Base-by-base conservation (phyloP, 495 filamentous ascomycete species). In the Aspergillus cavernicola region DNA sequence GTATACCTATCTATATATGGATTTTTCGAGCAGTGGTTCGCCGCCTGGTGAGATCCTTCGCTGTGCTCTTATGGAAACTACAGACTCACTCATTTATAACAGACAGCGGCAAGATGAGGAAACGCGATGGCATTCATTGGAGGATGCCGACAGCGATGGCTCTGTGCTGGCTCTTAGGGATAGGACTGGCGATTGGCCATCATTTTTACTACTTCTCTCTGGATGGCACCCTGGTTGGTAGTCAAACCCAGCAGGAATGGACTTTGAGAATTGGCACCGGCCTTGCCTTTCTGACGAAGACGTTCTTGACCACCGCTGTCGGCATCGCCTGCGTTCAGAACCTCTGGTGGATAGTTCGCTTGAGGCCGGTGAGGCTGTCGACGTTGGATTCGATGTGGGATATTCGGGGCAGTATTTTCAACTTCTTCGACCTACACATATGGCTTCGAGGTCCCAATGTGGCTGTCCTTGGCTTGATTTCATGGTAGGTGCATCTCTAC, bases 201-300 rank as follows among this genome's bases (percentile, higher is more conserved):
- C 46, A 50, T 19, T 50, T 50, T 38, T 50, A 50, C 35, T 50
- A 50, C n/a, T 50, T n/a, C 24, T 50, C 46, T 0, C 20, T 50
- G 46, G n/a, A 50, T 15, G 46, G 24, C 2, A 50, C 46, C 4
- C 15, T 12, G 1, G 46, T 50, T 11, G 19, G 19, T 6, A 22
- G 33, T 2, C 46, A 50, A 29, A 39, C 20, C n/a, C 12, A 50
- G n/a, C 46, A 50, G 10, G 33, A 26, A 37, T 50, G 46, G 46
- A 11, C 46, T 2, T 12, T 39, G 22, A 38, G 46, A 22, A 26
- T 50, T 5, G 46, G 46, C 2, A 50, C 46, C 1, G 46, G 46
- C 6, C 35, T 50, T 37, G 46, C 46, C 15, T 50, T 50, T 13
- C 22, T 50, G 3, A 50, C 33, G 23, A 50, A 31, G 33, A 39